Conservation (phyloP, 768 basidiomycete species). For the Lactarius sp. region DNA sequence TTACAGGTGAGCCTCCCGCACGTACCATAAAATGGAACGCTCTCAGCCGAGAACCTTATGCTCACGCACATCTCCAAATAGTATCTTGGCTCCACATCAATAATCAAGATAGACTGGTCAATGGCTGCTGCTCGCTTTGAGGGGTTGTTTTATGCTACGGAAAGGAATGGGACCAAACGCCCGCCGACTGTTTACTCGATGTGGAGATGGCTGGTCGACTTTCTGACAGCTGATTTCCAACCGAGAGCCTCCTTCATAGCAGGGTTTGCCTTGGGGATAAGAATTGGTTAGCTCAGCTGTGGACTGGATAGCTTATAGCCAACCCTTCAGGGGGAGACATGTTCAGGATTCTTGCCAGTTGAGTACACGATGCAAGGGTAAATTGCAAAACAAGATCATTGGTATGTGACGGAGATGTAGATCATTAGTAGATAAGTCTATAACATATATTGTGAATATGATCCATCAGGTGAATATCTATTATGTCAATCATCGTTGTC, state of each 20-base stretch:
- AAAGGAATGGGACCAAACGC: slow-evolving; percentile 47
- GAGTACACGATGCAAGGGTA: background rate
- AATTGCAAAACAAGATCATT: background rate
- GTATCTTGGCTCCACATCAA: slow-evolving; percentile 73
- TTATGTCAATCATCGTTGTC: background rate
- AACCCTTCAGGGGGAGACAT: background rate
- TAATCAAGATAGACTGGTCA: slow-evolving; percentile 82
- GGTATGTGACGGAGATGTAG: background rate
- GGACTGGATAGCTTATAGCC: background rate
- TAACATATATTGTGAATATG: background rate
- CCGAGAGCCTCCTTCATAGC: slow-evolving; percentile 84
- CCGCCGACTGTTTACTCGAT: slow-evolving; percentile 62
- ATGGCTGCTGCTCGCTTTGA: slow-evolving; percentile 63
- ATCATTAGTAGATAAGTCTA: background rate
- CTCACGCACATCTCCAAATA: slow-evolving; percentile 32
- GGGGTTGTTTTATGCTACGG: slow-evolving; percentile 60
- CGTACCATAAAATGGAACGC: background rate
- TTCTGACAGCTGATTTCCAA: slow-evolving; percentile 91
- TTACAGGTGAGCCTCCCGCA: slow-evolving; percentile 60
- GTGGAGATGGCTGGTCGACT: slow-evolving; percentile 66
- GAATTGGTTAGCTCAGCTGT: slow-evolving; percentile 54
- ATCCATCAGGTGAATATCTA: background rate
- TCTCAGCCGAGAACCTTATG: background rate
- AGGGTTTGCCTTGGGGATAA: slow-evolving; percentile 74
- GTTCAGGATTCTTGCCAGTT: background rate